Percentiles rank a stretch among this genome's conserved stretches.
phyloP scores from a whole-genome alignment of 2,329 filamentous ascomycete genomes.

The Elsinoe australis region DNA sequence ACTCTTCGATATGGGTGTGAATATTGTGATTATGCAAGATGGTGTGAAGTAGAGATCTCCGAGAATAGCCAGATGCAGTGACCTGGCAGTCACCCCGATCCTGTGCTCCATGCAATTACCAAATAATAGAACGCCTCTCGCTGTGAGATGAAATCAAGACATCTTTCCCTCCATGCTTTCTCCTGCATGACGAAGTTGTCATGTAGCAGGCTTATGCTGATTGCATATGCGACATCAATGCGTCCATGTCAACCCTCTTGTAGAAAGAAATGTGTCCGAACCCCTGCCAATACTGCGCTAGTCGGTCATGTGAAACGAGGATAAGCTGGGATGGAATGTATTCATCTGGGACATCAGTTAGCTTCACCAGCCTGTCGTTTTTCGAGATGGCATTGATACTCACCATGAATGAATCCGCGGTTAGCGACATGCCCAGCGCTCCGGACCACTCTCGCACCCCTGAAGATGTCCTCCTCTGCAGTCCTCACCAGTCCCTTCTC shows the following conservation, averaged over 20 bases:
- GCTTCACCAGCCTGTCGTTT: background rate
- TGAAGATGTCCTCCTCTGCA: conserved; percentile 60
- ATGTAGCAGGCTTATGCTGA: too few species aligned
- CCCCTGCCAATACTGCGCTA: conserved; percentile 75
- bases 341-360: conserved; percentile 49
- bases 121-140: too few species aligned
- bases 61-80: too few species aligned
- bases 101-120: too few species aligned
- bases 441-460: conserved; percentile 64
- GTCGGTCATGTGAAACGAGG: conserved; percentile 63
- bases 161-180: too few species aligned
- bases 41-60: too few species aligned
- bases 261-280: conserved; percentile 46
- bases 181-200: too few species aligned
- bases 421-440: conserved; percentile 72
- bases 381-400: conserved; percentile 32
- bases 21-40: too few species aligned
- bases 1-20: too few species aligned
- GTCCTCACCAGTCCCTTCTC: conserved; percentile 55
- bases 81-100: too few species aligned
- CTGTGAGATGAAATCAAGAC: too few species aligned
- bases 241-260: conserved; percentile 40
- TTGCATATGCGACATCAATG: conserved; percentile 21
- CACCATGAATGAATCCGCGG: conserved; percentile 63
- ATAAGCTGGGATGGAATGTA: conserved; percentile 72